Evolutionary conservation across 139 green algal genomes (phyloP), one percentile per base, ranked within the genome.

Genomic region (Tetratostichococcus sp.): DNA sequence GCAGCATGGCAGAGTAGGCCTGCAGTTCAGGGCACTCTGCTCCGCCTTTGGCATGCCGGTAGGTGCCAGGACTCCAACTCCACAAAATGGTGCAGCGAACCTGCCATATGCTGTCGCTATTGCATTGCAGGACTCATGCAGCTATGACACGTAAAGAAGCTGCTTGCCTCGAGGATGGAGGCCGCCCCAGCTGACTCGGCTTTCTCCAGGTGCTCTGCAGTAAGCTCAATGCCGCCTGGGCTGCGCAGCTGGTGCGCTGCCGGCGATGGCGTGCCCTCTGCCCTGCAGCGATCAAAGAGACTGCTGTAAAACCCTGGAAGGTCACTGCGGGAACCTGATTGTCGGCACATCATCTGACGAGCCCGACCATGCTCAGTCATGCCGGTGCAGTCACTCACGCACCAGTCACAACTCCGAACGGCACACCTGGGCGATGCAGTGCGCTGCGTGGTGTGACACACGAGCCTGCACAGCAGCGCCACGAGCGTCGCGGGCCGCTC

Each of bases 1-100:
- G 76, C 42, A 93, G 83, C 59, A 94, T 84, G n/a, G 86, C 80
- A 0, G 83, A 74, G 67, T 94, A 94, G n/a, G 50, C 50, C 50
- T 62, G 50, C 50, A 62, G n/a, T n/a, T n/a, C n/a, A 22, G 39
- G 39, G 39, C 8, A 50, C 39, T 22, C 8, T 8, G 8, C 8
- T 22, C 39, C 8, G 8, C 39, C 39, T 50, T 50, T 50, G 39
- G 14, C 39, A n/a, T n/a, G n/a, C n/a, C n/a, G n/a, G n/a, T n/a
- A n/a, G n/a, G n/a, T n/a, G n/a, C n/a, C n/a, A n/a, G n/a, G n/a
- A n/a, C n/a, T n/a, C n/a, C n/a, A n/a, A n/a, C n/a, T n/a, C n/a
- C n/a, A n/a, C n/a, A n/a, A n/a, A n/a, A n/a, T n/a, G n/a, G n/a
- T n/a, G n/a, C n/a, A n/a, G n/a, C n/a, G n/a, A n/a, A n/a, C n/a